Base-by-base conservation (phyloP, 2,329 filamentous ascomycete species). In the Blastomyces parvus region DNA sequence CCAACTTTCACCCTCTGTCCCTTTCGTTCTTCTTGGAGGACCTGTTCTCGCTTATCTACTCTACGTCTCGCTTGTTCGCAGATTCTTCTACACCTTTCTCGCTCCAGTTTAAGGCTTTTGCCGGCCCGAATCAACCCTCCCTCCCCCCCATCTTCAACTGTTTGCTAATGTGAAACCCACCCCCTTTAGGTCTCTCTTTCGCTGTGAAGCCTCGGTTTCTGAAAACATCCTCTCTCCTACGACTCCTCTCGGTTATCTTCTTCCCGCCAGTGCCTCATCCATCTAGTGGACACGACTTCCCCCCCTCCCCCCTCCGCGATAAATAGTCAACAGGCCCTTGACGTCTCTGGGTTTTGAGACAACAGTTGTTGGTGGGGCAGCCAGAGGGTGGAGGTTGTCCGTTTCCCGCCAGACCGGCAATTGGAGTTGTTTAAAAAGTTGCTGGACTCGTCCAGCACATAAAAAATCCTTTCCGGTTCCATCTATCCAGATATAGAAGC, bases 311-410 rank as follows among this genome's bases (percentile, higher is more conserved):
- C 27, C 36, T 30, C 17, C 9, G 13, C 33, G 13, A 56, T 11
- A 42, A 17, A 50, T 17, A 27, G 27, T 40, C 7, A 33, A 56
- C 11, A 40, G 30, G 60, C 60, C 48, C 33, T 42, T 17, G 50
- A 30, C 11, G 33, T 60, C 25, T 44, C 48, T 38, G 59, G 59
- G 46, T 57, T 62, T 48, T 48, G 52, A 62, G 25, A 62, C 14
- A 33, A 44, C 59, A 46, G 57, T 62, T 59, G 60, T 64, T 60
- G 59, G 64, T 64, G 64, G 63, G 63, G 63, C 61, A 63, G 64
- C 63, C 62, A 62, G 64, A 64, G 61, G 61, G 52, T 57, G 61
- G 61, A 62, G 52, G 61, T 62, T 57, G 52, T 62, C 40, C 52
- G 55, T 58, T 58, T 58, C 53, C 40, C n/a, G 38, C 53, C 52